Percentiles rank a stretch among this genome's conserved stretches.
Conservation (phyloP, 164 flowering plant species). For the Litsea cubeba region DNA sequence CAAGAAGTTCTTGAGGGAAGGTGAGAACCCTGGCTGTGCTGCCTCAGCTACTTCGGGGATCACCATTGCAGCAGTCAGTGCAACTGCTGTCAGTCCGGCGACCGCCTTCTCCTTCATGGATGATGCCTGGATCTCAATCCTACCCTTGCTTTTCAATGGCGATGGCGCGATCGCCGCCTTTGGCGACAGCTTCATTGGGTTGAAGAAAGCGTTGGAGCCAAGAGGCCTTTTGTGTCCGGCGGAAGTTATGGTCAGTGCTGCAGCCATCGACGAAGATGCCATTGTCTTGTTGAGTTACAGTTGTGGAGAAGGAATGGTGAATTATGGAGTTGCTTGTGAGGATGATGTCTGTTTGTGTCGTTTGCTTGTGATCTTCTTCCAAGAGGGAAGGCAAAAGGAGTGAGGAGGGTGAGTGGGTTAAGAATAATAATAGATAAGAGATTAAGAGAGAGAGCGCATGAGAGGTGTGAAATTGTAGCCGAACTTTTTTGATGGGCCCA, state of each 20-base stretch:
- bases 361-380: neutral
- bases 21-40: constrained; percentile 50
- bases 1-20: constrained; percentile 83
- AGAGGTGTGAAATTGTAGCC: constrained; percentile 20
- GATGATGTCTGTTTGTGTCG: neutral
- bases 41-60: constrained; percentile 74
- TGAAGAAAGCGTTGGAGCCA: constrained; percentile 40
- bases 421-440: neutral
- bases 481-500: neutral
- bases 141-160: constrained; percentile 22
- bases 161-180: constrained; percentile 1
- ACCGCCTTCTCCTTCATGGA: constrained; percentile 67
- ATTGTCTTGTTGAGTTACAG: constrained; percentile 13
- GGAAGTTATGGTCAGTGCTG: constrained; percentile 46
- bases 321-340: neutral
- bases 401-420: neutral
- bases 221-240: constrained; percentile 32
- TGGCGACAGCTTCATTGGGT: constrained; percentile 36
- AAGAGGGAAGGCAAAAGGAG: neutral
- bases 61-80: constrained; percentile 55
- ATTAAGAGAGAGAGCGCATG: constrained; percentile 5
- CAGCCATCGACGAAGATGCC: constrained; percentile 62
- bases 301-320: neutral
- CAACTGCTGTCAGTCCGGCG: constrained; percentile 57
- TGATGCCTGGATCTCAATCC: constrained; percentile 36